Percentiles rank a stretch among this genome's conserved stretches.
Conservation (phyloP, 371 early-diverging fungal species). For the Mortierella sp. region DNA sequence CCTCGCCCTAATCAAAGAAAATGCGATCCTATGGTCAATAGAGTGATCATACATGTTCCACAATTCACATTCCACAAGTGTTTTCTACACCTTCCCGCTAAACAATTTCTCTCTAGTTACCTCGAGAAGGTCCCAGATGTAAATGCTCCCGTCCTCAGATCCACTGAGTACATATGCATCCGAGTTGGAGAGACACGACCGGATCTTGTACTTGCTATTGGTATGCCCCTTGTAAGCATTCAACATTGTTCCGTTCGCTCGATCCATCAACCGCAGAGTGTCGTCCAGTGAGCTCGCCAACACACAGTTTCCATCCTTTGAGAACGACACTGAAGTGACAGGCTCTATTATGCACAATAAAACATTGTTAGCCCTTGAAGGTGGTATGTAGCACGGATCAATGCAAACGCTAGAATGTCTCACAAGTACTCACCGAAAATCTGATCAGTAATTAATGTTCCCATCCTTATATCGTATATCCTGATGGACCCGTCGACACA, state of each 20-base stretch:
- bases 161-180: slow-evolving; percentile 90
- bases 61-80: neutral
- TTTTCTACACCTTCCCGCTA: no score
- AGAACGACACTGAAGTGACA: slow-evolving; percentile 82
- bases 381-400: neutral
- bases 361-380: neutral
- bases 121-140: slow-evolving; percentile 89
- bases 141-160: slow-evolving; percentile 91
- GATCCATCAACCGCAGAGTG: slow-evolving; percentile 88
- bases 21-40: no score
- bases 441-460: slow-evolving; percentile 76
- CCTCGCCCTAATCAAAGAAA: slow-evolving; percentile 56
- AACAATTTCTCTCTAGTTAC: slow-evolving; percentile 36
- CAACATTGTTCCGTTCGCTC: slow-evolving; percentile 79
- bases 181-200: slow-evolving; percentile 75
- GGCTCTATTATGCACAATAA: slow-evolving; percentile 67
- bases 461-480: slow-evolving; percentile 89
- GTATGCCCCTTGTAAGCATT: slow-evolving; percentile 88
- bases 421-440: slow-evolving; percentile 71
- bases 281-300: slow-evolving; percentile 82
- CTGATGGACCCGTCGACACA: slow-evolving; percentile 90
- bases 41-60: neutral
- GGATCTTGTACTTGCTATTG: slow-evolving; percentile 83
- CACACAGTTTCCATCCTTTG: slow-evolving; percentile 84
- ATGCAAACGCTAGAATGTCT: neutral